phyloP scores from a whole-genome alignment of 768 basidiomycete species.

The Russula brevipes region DNA sequence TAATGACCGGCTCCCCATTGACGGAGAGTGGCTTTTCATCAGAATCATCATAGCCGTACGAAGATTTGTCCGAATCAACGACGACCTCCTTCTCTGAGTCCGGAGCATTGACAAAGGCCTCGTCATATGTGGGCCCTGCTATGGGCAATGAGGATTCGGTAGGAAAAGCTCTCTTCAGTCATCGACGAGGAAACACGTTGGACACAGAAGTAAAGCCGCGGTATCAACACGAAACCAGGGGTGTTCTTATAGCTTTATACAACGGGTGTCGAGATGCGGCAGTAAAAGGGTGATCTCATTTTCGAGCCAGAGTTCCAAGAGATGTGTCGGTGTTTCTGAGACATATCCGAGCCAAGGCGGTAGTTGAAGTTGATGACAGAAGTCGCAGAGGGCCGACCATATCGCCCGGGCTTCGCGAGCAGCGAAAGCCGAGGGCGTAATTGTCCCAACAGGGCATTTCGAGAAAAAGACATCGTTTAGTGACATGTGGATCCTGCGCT shows the following conservation, averaged over 20 bases:
- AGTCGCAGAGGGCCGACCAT: no score
- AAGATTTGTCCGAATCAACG: neutral
- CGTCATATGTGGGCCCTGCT: neutral
- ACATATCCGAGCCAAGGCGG: no score
- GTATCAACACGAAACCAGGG: neutral
- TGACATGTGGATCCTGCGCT: no score
- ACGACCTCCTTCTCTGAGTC: neutral
- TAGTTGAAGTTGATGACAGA: no score
- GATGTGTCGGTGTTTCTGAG: no score
- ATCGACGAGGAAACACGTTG: neutral
- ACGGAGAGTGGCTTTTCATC: constrained; percentile 2
- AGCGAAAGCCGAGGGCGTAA: no score
- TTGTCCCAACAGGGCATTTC: no score
- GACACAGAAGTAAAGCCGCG: neutral
- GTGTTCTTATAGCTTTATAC: no score
- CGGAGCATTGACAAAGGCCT: neutral
- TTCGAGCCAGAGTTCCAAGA: neutral
- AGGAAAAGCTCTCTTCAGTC: neutral
- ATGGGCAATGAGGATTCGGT: neutral
- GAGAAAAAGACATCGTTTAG: no score
- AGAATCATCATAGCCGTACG: neutral
- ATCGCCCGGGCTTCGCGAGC: no score
- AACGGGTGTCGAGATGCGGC: neutral
- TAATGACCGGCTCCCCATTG: constrained; percentile 30
- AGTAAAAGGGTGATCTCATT: neutral